These are phyloP conservation scores for Hibiscus syriacus DNA, from an alignment of 345 rosid genomes.

Conservation along the genomic window DNA sequence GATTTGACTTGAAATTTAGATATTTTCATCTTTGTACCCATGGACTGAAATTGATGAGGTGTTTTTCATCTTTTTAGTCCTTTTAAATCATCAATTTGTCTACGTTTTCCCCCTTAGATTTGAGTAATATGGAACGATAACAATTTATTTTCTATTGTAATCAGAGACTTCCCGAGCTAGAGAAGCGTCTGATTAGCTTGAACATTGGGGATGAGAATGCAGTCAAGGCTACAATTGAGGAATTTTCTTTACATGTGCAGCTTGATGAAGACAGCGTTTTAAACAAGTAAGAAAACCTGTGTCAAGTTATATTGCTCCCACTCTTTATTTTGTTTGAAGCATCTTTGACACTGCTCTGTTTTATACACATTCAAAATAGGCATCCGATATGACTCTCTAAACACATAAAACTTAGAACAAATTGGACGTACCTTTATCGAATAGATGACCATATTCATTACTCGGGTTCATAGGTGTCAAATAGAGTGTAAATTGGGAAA, in stretches of 20 bases:
- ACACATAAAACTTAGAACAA: background rate
- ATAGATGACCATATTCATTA: background rate
- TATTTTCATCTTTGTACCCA: background rate
- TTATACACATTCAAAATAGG: background rate
- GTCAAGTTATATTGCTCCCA: background rate
- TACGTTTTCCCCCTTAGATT: background rate
- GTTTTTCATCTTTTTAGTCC: background rate
- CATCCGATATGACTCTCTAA: background rate
- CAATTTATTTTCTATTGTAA: background rate
- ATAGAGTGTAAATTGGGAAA: background rate
- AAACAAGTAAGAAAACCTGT: constrained; percentile 47
- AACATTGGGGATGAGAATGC: constrained; percentile 48
- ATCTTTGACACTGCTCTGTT: background rate
- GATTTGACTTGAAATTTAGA: background rate
- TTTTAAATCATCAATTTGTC: background rate
- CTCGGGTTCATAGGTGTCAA: background rate
- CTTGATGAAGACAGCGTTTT: constrained; percentile 59
- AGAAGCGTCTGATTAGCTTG: constrained; percentile 56
- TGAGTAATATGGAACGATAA: background rate
- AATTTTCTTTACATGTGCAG: constrained; percentile 53
- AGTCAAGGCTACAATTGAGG: constrained; percentile 59
- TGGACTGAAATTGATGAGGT: background rate
- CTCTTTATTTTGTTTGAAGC: background rate
- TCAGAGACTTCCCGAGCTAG: constrained; percentile 80
- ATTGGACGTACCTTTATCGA: background rate